Evolutionary conservation across 2,329 filamentous ascomycete species (phyloP).

Genomic region (Talaromyces sp.): DNA sequence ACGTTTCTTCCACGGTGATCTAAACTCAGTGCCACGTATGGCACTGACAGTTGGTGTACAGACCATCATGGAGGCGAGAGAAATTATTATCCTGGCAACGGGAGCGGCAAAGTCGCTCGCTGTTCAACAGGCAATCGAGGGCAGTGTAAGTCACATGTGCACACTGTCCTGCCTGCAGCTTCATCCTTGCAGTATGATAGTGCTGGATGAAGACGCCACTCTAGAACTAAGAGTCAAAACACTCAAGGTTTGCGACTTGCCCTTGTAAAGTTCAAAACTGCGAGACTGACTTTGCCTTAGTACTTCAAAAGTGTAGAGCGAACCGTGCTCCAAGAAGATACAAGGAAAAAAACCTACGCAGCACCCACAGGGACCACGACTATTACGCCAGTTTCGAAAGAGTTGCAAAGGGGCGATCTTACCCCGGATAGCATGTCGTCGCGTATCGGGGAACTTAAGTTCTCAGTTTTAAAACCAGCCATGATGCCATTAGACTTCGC

Average conservation of each 20-base stretch:
- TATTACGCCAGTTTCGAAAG: not conserved
- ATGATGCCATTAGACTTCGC: conserved; percentile 3
- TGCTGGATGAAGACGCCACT: conserved; percentile 9
- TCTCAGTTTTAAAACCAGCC: not conserved
- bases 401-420: not conserved
- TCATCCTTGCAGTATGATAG: conserved; percentile 8
- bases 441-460: conserved; percentile 6
- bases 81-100: conserved; percentile 5
- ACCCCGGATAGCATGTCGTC: conserved; percentile 11
- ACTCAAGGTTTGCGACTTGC: not conserved
- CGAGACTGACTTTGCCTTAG: conserved; percentile 2
- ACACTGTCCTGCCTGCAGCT: conserved; percentile 10
- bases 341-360: not conserved
- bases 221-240: conserved; percentile 10
- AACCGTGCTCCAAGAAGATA: not conserved
- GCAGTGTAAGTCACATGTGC: conserved; percentile 8
- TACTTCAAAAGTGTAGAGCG: conserved; percentile 9
- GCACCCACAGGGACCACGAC: not conserved
- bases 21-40: conserved; percentile 7
- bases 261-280: not conserved
- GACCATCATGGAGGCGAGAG: conserved; percentile 9
- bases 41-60: conserved; percentile 11
- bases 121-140: conserved; percentile 8
- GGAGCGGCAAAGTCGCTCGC: conserved; percentile 6
- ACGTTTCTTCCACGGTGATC: conserved; percentile 65